Base-by-base conservation (phyloP, 495 filamentous ascomycete genomes). In the Neurospora discreta region DNA sequence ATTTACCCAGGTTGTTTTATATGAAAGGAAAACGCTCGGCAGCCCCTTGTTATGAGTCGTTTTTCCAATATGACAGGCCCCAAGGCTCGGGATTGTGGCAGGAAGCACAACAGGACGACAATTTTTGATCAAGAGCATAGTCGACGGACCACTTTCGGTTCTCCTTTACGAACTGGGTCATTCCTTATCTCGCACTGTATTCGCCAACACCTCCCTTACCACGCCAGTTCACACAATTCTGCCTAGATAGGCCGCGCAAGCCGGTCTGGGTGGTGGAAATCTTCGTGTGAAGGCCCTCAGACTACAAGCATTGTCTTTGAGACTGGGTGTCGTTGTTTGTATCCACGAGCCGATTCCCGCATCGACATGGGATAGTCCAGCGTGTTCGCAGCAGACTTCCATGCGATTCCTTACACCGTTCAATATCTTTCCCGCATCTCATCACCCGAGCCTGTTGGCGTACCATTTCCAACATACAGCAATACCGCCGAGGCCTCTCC, bases 11-110 rank as follows among this genome's bases (percentile, higher is more conserved):
- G 52, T 36, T 65, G n/a, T 68, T 69, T 23, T 52, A 41, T 15
- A 33, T 33, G 18, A 36, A 65, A 65, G 52, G 52, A 70, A 36
- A 33, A 68, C 20, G 58, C 80, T 83, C 81, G 76, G 79, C 78
- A 78, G 79, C 80, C 79, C 78, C 75, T 77, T 72, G 76, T 77
- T 75, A 74, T 76, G 77, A 80, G 78, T 78, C 74, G 81, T 80
- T 82, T 80, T 82, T 79, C 83, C 85, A 85, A 88, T 85, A 82
- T 86, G 84, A 83, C 81, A 85, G 85, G 85, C 85, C 85, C 85
- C 86, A 84, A 88, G 86, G 86, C 86, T 85, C 78, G 77, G 81
- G 78, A 78, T 84, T 84, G 76, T 77, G 79, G 78, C 69, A 78
- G 79, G 79, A 81, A 80, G 15, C 52, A 85, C 77, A 82, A 84